phyloP scores from a whole-genome alignment of 1,284 basidiomycete species.

The Ganoderma multipileum region DNA sequence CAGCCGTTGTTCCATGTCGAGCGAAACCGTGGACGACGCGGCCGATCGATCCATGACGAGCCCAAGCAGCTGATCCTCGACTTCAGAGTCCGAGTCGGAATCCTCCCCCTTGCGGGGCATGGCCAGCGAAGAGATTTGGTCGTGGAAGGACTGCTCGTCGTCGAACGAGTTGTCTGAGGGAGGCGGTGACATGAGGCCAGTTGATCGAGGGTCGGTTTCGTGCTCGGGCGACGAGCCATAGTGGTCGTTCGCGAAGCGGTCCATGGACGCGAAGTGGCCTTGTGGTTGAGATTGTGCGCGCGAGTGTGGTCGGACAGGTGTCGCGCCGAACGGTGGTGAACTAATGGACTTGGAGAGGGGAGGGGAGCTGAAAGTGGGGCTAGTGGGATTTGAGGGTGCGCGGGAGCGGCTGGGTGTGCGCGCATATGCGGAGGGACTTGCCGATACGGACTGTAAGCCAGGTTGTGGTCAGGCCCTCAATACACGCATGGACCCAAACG shows the following conservation, averaged over 20 bases:
- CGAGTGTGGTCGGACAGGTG: constrained; percentile 63
- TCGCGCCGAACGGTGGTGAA: constrained; percentile 49
- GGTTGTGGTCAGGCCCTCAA: neutral
- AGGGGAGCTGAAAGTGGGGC: constrained; percentile 50
- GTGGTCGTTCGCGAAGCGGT: constrained; percentile 39
- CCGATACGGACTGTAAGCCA: constrained; percentile 15
- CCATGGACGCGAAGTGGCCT: constrained; percentile 38
- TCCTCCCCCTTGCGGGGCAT: constrained; percentile 45
- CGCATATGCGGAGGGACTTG: constrained; percentile 47
- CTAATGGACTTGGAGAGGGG: constrained; percentile 43
- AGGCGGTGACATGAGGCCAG: constrained; percentile 40
- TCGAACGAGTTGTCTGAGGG: constrained; percentile 46
- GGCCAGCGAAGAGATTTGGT: constrained; percentile 47
- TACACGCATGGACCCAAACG: neutral
- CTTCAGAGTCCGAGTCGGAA: constrained; percentile 52
- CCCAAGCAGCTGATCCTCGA: constrained; percentile 55
- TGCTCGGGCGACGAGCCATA: constrained; percentile 38
- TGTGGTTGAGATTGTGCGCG: constrained; percentile 60
- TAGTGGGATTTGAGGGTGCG: constrained; percentile 71
- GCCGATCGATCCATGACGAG: constrained; percentile 65
- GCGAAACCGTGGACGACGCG: constrained; percentile 63
- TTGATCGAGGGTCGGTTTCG: constrained; percentile 23
- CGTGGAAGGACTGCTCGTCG: constrained; percentile 39
- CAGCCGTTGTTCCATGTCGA: constrained; percentile 70
- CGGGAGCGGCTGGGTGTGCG: constrained; percentile 55